phyloP scores from a whole-genome alignment of 768 basidiomycete genomes.

The Asterophora lycoperdoides region DNA sequence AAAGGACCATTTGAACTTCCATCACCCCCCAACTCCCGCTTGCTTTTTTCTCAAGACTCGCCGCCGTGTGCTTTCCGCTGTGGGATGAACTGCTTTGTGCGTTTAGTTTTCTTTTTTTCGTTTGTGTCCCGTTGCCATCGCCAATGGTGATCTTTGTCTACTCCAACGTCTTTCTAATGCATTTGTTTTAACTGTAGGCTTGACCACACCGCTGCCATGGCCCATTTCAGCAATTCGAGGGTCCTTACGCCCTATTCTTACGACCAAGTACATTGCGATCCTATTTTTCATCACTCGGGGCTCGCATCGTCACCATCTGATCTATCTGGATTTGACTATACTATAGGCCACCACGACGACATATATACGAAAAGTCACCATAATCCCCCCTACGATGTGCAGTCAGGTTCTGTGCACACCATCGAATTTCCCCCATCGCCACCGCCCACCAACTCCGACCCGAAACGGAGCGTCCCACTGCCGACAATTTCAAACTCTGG shows the following conservation, averaged over 20 bases:
- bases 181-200: slow-evolving; percentile 11
- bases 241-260: neutral
- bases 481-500: slow-evolving; percentile 16
- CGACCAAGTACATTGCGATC: slow-evolving; percentile 4
- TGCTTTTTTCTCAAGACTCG: neutral
- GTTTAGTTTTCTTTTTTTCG: slow-evolving; percentile 7
- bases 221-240: neutral
- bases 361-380: slow-evolving; percentile 1
- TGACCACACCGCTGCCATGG: slow-evolving; percentile 7
- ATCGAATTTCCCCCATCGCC: slow-evolving; percentile 20
- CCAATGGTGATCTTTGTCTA: neutral
- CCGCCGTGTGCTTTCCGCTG: slow-evolving; percentile 2
- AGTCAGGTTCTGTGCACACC: neutral
- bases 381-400: neutral
- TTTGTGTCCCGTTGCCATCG: neutral
- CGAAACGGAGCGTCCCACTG: slow-evolving; percentile 24
- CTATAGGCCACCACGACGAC: slow-evolving; percentile 4
- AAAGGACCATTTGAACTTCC: slow-evolving; percentile 7
- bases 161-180: slow-evolving; percentile 8
- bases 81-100: slow-evolving; percentile 17
- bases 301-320: slow-evolving; percentile 11
- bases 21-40: slow-evolving; percentile 3
- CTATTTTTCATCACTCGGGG: neutral
- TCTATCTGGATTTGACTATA: slow-evolving; percentile 12
- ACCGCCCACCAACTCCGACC: slow-evolving; percentile 23